Evolutionary conservation across 2,329 filamentous ascomycete species (phyloP).

Genomic region (Penicillium sp.): DNA sequence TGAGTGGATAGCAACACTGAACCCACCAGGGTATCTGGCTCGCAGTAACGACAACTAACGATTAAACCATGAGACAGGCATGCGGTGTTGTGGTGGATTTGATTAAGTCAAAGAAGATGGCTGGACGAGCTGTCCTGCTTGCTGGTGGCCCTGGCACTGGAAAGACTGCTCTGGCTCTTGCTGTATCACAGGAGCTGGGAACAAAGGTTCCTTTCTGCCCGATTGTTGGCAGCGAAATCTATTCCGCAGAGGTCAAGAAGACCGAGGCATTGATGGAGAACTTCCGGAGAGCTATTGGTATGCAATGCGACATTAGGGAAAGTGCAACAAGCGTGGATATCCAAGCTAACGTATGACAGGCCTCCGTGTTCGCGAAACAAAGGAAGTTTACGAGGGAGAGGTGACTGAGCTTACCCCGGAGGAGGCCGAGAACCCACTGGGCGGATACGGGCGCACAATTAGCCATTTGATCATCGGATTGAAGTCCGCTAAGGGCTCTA

Average conservation of each 20-base stretch:
- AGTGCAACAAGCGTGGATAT: neutral
- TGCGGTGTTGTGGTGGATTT: constrained; percentile 95
- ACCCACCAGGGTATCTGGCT: neutral
- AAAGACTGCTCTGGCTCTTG: constrained; percentile 93
- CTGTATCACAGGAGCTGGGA: constrained; percentile 93
- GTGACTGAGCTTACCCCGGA: constrained; percentile 97
- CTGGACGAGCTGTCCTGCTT: constrained; percentile 86
- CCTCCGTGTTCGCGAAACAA: constrained; percentile 94
- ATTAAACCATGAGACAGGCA: constrained; percentile 57
- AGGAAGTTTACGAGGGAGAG: constrained; percentile 98
- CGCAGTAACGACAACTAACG: constrained; percentile 15
- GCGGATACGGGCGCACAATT: constrained; percentile 96
- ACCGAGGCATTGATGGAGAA: constrained; percentile 99
- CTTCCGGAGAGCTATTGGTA: constrained; percentile 92
- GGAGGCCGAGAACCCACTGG: constrained; percentile 95
- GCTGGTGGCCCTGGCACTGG: constrained; percentile 94
- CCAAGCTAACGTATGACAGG: constrained; percentile 41
- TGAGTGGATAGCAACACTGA: constrained; percentile 43
- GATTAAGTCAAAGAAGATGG: constrained; percentile 96
- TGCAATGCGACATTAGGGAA: constrained; percentile 11
- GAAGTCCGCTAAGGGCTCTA: constrained; percentile 93
- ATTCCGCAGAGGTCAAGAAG: constrained; percentile 98
- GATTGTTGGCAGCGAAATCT: constrained; percentile 96
- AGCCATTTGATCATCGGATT: constrained; percentile 91
- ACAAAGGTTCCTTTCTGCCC: constrained; percentile 98